Conservation (phyloP, 768 basidiomycete species). For the Harrya chromipes region DNA sequence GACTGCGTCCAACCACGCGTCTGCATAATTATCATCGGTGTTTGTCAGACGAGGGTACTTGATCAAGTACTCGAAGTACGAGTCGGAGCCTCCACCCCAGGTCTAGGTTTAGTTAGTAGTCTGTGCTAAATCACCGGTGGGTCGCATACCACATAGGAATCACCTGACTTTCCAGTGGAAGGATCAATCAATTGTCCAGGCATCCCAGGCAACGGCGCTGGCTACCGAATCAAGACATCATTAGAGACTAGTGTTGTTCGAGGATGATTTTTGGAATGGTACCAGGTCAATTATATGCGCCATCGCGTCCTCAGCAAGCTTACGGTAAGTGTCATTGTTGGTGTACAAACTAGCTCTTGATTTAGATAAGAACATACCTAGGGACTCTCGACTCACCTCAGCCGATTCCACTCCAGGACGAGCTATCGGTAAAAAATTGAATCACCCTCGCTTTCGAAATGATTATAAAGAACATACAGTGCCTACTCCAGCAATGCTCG, state of each 20-base stretch:
- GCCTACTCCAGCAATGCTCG: constrained; percentile 46
- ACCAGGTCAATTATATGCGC: constrained; percentile 46
- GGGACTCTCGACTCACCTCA: constrained; percentile 32
- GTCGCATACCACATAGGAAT: constrained; percentile 50
- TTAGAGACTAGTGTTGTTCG: background rate
- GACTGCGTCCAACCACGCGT: constrained; percentile 68
- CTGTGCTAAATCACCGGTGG: background rate
- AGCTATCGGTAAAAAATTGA: constrained; percentile 37
- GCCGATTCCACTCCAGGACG: constrained; percentile 54
- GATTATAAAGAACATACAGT: constrained; percentile 32
- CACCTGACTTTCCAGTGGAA: constrained; percentile 43
- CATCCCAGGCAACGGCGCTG: constrained; percentile 40
- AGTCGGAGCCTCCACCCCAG: constrained; percentile 70
- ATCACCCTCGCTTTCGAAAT: background rate
- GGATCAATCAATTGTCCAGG: constrained; percentile 61
- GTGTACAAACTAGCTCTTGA: constrained; percentile 40
- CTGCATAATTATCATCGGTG: constrained; percentile 54
- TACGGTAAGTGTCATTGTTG: constrained; percentile 55
- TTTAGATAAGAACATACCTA: background rate
- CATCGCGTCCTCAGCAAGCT: constrained; percentile 51
- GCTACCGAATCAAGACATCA: constrained; percentile 5
- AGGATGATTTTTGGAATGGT: constrained; percentile 15
- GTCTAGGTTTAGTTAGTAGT: constrained; percentile 38
- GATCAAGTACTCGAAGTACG: constrained; percentile 76
- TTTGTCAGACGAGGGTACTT: constrained; percentile 67